Base-by-base conservation (phyloP, 2,329 filamentous ascomycete species). In the Cordyceps fumosorosea region DNA sequence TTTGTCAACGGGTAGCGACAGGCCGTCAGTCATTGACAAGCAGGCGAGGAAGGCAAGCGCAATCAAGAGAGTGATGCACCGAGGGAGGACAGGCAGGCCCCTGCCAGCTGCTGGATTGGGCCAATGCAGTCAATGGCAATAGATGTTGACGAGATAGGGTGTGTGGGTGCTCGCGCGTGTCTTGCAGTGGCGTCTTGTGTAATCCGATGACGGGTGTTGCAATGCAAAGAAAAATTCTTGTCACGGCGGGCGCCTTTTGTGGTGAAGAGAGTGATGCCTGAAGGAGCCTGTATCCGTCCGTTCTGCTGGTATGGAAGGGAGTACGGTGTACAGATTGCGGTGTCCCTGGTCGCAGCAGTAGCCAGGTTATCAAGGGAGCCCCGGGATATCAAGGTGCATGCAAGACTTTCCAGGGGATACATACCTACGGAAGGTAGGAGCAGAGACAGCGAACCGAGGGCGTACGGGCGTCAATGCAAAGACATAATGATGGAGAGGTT, bases 51-150 rank as follows among this genome's bases (percentile, higher is more conserved):
- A n/a, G 54, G 56, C 56, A 63, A 51, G 62, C 50, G 22, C 56
- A 51, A 55, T 42, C 56, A 55, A 40, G n/a, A 22, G 34, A 40
- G 40, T 32, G 32, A 47, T 22, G 44, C 47, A 42, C 26, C 26
- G 14, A 59, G 20, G 20, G 48, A 37, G 34, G 34, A 37, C 34
- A 37, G 34, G 11, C 37, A 18, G 34, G 56, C 62, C 62, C 62
- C 62, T 63, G 62, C 62, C 62, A 60, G 56, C 62, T 63, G 62
- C 62, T 60, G 56, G 56, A 50, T 56, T 56, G 22, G 54, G 54
- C 60, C 54, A 48, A 26, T 37, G 11, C 34, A 11, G 47, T 40
- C 34, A 34, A 42, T 34, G 6, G 40, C 16, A n/a, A 20, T 37
- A 29, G 32, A 53, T 12, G 34, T 32, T n/a, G 32, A 24, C 20